These are phyloP conservation scores for Rhododendron williamsianum DNA, from an alignment of 148 eudicot species.

Conservation along the genomic window DNA sequence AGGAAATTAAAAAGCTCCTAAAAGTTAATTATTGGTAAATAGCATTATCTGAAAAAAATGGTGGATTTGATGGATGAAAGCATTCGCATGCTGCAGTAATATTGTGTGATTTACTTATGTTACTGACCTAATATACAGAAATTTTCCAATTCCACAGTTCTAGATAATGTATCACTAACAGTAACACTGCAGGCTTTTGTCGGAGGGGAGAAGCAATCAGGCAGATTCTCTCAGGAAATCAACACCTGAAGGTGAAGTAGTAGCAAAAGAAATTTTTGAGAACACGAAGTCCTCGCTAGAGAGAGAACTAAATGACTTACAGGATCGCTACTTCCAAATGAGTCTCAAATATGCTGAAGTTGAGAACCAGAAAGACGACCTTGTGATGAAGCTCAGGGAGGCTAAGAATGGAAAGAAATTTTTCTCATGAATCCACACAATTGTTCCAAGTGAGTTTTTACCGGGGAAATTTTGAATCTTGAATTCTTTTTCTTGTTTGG, in stretches of 20 bases:
- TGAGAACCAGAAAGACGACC: slow-evolving; percentile 83
- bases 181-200: slow-evolving; percentile 29
- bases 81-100: not conserved
- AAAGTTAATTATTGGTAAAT: not conserved
- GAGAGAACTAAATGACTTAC: slow-evolving; percentile 67
- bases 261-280: slow-evolving; percentile 34
- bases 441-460: not conserved
- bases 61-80: not conserved
- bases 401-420: slow-evolving; percentile 48
- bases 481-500: not conserved
- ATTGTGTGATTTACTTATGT: not conserved
- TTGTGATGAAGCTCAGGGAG: slow-evolving; percentile 77
- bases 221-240: slow-evolving; percentile 23
- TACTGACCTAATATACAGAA: not conserved
- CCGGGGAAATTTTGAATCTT: not conserved
- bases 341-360: slow-evolving; percentile 92
- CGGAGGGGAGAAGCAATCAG: slow-evolving; percentile 33
- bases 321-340: slow-evolving; percentile 73
- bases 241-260: slow-evolving; percentile 27
- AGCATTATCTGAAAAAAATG: not conserved
- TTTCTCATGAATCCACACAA: slow-evolving; percentile 38
- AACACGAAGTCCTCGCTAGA: slow-evolving; percentile 46
- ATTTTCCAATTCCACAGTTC: not conserved
- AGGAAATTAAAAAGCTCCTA: not conserved
- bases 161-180: not conserved